Evolutionary conservation across 331 rosid species (phyloP).

Genomic region (Phaseolus coccineus): DNA sequence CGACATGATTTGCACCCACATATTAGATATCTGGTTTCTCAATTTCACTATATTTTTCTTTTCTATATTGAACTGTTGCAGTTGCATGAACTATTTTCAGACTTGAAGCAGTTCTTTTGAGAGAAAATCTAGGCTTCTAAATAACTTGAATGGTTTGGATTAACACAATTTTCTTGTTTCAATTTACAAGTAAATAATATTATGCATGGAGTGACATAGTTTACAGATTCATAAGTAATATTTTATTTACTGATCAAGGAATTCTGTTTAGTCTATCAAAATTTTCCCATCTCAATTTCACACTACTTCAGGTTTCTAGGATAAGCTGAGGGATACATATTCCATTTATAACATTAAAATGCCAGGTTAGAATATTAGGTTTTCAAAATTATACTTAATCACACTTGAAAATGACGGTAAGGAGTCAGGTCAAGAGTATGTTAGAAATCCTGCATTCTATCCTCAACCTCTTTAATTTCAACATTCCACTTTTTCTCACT

Average conservation of each 20-base stretch:
- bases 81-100: constrained; percentile 41
- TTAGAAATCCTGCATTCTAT: background rate
- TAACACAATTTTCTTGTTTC: constrained; percentile 38
- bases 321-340: background rate
- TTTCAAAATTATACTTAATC: background rate
- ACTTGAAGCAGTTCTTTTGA: constrained; percentile 1
- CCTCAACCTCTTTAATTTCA: background rate
- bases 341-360: background rate
- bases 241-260: no score
- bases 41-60: constrained; percentile 34
- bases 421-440: background rate
- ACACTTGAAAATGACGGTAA: no score
- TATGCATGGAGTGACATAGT: constrained; percentile 26
- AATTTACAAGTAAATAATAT: background rate
- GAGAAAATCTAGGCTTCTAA: constrained; percentile 35
- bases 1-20: constrained; percentile 48
- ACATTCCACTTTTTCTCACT: no score
- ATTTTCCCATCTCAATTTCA: no score
- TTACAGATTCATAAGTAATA: background rate
- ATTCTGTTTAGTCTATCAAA: no score
- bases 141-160: constrained; percentile 34
- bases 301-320: background rate
- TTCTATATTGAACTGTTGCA: constrained; percentile 16
- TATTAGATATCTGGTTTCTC: constrained; percentile 40
- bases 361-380: no score